These are phyloP conservation scores for Podila horticola DNA, from an alignment of 192 early-diverging fungal species.

Conservation along the genomic window DNA sequence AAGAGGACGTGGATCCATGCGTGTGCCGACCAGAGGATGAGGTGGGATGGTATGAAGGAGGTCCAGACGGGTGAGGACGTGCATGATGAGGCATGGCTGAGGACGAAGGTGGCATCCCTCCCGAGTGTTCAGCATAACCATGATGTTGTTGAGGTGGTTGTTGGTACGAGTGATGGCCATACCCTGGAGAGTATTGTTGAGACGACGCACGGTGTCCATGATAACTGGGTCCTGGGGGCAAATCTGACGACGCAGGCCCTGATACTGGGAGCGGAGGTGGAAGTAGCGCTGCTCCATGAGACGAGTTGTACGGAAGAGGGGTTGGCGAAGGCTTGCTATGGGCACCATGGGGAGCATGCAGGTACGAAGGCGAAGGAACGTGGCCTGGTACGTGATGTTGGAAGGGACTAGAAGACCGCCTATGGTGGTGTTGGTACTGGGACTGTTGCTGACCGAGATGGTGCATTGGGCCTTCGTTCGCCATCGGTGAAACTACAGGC, in stretches of 20 bases:
- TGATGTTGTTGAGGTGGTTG: constrained; percentile 4
- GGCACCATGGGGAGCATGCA: constrained; percentile 7
- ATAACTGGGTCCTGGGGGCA: constrained; percentile 7
- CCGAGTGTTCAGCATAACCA: not conserved
- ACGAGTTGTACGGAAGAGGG: constrained; percentile 17
- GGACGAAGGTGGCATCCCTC: constrained; percentile 4
- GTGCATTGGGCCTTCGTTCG: constrained; percentile 17
- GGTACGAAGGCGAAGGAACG: constrained; percentile 32
- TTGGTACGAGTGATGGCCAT: constrained; percentile 9
- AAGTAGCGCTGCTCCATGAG: constrained; percentile 12
- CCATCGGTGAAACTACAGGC: constrained; percentile 20
- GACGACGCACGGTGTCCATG: constrained; percentile 22
- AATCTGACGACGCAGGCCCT: not conserved
- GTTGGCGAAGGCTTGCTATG: constrained; percentile 21
- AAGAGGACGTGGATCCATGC: not conserved
- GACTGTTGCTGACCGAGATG: constrained; percentile 11
- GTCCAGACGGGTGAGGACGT: not conserved
- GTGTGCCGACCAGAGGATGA: not conserved
- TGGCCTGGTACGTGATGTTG: constrained; percentile 43
- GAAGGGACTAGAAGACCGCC: constrained; percentile 38
- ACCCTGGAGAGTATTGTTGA: not conserved
- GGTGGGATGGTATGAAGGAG: not conserved
- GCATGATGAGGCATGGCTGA: constrained; percentile 14
- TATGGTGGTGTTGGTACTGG: constrained; percentile 25
- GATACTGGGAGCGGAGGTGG: constrained; percentile 19